Evolutionary conservation across 306 rosid genomes (phyloP).

Genomic region (Argentina anserina): DNA sequence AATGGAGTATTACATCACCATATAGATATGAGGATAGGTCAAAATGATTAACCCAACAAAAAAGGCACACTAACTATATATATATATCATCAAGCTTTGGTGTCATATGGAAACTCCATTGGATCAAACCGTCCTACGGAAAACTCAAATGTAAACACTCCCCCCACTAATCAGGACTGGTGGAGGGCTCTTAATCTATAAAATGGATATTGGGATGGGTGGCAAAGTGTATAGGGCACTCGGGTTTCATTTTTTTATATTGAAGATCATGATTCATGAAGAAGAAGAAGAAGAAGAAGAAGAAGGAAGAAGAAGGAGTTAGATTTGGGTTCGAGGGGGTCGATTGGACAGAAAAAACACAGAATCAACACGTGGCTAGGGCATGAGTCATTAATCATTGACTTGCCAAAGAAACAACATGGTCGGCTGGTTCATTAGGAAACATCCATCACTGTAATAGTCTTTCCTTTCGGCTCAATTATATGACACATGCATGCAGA

Average conservation of each 20-base stretch:
- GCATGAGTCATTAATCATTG: not conserved
- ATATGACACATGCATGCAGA: not conserved
- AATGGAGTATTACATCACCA: not conserved
- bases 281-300: not conserved
- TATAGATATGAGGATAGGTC: not conserved
- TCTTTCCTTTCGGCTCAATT: not conserved
- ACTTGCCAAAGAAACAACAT: not conserved
- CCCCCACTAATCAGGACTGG: not conserved
- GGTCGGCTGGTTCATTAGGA: conserved; percentile 5
- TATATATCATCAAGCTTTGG: not conserved
- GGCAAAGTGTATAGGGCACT: conserved; percentile 25
- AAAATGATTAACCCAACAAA: not conserved
- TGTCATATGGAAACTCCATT: not conserved
- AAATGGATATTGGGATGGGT: not conserved
- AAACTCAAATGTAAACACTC: not conserved
- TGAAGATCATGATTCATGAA: no score
- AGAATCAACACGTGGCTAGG: conserved; percentile 3
- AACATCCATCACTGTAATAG: not conserved
- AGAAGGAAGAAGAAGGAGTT: not conserved
- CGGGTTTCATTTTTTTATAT: not conserved
- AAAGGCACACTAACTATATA: not conserved
- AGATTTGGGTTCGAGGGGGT: not conserved
- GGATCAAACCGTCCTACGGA: not conserved
- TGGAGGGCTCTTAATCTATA: not conserved
- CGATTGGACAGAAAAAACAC: not conserved